Base-by-base conservation (phyloP, 1,139 yeast genomes). In the Geotrichum histeridarum region DNA sequence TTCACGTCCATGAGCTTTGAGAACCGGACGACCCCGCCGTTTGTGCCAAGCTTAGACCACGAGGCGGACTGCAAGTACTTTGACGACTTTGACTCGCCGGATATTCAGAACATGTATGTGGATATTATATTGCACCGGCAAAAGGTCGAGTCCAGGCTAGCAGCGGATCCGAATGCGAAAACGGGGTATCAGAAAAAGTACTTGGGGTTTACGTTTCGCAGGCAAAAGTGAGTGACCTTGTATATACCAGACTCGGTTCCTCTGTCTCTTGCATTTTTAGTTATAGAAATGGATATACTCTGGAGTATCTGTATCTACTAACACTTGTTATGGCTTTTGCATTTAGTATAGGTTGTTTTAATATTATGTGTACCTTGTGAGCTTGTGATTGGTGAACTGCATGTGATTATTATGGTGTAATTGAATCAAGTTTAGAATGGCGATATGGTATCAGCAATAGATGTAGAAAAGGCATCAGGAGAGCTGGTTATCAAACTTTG, bases 21-120 rank as follows among this genome's bases (percentile, higher is more conserved):
- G 42, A 41, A 43, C 48, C 37, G 53, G 15, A 18, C 43, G 8
- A 45, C 43, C 8, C 54, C 55, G 17, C 58, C 58, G 8, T 56
- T 53, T 50, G 45, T 45, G 12, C 58, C 58, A 4, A 47, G 37
- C n/a, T 37, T 56, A 4, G 55, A 50, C 22, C 51, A 53, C 11
- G 56, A 56, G 8, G 50, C 43, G 5, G 58, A 56, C 41, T 32
- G 47, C 51, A 53, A 51, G 36, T 56, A 56, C 32, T 56, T 56
- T 56, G 58, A 56, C 42, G 58, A 56, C 47, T 56, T 56, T 48
- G 45, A 50, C 5, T 56, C 58, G n/a, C 55, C 54, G 2, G 58
- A 53, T 5, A 51, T 51, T 27, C 56, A 56, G 27, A 41, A 53
- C 37, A 42, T 56, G 51, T 56, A 56, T 31, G 49, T 48, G 27